Base-by-base conservation (phyloP, 2,329 filamentous ascomycete species). In the Akanthomyces muscarius region DNA sequence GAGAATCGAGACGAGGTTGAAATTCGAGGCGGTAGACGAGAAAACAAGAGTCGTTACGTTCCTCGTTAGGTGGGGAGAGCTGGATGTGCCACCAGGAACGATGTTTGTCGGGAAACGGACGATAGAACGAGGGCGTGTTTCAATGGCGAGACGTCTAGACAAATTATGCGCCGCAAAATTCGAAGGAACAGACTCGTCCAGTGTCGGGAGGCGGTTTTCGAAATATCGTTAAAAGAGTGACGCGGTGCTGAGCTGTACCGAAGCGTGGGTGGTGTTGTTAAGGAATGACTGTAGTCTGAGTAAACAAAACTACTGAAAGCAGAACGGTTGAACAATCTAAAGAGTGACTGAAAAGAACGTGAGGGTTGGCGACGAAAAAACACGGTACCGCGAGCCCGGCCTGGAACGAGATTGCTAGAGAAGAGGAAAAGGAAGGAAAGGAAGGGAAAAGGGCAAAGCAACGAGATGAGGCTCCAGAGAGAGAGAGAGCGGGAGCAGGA, bases 321-420 rank as follows among this genome's bases (percentile, higher is more conserved):
- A 28, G 16, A 48, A 28, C 25, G 42, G 48, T 30, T 5, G 42
- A 50, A 62, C 60, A 38, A 62, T 50, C 18, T 48, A 51, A 62
- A n/a, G 60, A 62, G 60, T 62, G 60, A 62, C 60, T 42, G 47
- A 30, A 59, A 59, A 28, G 56, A 59, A 36, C 36, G 56, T 51
- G 52, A 56, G 41, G 52, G 23, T 50, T 48, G 33, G 18, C 28
- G 21, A 54, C 1, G 42, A 50, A 56, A 62, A 62, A 62, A 42
- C 30, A 62, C 60, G 30, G 42, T 23, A 59, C 62, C 62, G 42
- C 62, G 48, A 59, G 55, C 21, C 62, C 42, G 55, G 48, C 48
- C 62, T 60, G 55, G 62, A 63, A 63, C 62, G 55, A 63, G 45
- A 59, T 62, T 59, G 51, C 59, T 62, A n/a, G 47, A 33, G 47